Percentiles rank a stretch among this genome's conserved stretches.
Evolutionary conservation across 768 basidiomycete species (phyloP).

Genomic region (Tricholoma sp.): DNA sequence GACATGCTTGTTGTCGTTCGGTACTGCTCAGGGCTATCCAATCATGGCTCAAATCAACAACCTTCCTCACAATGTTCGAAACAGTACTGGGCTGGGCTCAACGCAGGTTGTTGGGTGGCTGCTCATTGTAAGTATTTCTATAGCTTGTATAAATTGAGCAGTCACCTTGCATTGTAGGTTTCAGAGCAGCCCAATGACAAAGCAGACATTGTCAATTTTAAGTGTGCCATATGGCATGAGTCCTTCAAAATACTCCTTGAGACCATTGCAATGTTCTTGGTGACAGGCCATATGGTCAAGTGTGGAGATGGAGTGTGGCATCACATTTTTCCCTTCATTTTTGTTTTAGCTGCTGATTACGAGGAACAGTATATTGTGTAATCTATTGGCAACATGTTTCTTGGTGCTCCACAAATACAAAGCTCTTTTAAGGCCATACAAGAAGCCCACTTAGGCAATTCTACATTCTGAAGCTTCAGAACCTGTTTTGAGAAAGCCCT

Average conservation of each 20-base stretch:
- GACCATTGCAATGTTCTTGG: conserved; percentile 14
- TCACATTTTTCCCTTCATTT: conserved; percentile 28
- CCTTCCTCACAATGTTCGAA: conserved; percentile 25
- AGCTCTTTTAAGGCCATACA: conserved; percentile 3
- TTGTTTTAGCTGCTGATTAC: too few species aligned
- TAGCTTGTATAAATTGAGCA: not conserved
- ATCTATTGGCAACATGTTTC: not conserved
- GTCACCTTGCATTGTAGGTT: not conserved
- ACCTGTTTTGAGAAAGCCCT: not conserved
- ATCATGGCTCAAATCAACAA: conserved; percentile 28
- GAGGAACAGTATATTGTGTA: conserved; percentile 37
- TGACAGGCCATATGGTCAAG: conserved; percentile 14
- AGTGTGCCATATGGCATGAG: conserved; percentile 33
- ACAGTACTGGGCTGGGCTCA: conserved; percentile 28
- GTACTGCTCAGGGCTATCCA: conserved; percentile 32
- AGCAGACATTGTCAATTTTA: conserved; percentile 16
- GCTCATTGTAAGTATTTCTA: conserved; percentile 25
- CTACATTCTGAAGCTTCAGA: not conserved
- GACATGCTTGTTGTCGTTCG: conserved; percentile 31
- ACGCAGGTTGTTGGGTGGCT: conserved; percentile 33
- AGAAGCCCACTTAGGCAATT: not conserved
- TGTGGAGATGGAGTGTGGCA: conserved; percentile 24
- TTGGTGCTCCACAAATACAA: not conserved
- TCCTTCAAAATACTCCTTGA: conserved; percentile 25
- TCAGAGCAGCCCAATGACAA: conserved; percentile 14